Evolutionary conservation across 129 eudicot genomes (phyloP).

Genomic region (Glebionis coronaria): DNA sequence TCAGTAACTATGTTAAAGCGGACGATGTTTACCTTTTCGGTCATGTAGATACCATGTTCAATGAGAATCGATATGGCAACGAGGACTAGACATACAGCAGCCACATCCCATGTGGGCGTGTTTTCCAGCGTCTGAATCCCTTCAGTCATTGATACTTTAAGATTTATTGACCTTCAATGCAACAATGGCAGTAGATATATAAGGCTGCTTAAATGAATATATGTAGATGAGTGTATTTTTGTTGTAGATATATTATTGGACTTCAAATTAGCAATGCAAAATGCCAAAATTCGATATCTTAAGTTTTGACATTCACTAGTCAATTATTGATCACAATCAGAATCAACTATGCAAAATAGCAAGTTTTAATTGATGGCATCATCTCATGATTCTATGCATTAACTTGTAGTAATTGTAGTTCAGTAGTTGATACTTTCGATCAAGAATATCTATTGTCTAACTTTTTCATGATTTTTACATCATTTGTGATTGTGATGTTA

Average conservation of each 20-base stretch:
- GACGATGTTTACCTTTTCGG: conserved; percentile 38
- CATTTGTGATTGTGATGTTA: not conserved
- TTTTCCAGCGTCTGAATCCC: conserved; percentile 47
- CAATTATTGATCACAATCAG: conserved; percentile 10
- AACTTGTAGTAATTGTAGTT: conserved; percentile 24
- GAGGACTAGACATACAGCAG: conserved; percentile 53
- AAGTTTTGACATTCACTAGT: conserved; percentile 1
- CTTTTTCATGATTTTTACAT: conserved; percentile 10
- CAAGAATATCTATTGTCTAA: not conserved
- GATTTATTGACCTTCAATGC: conserved; percentile 7
- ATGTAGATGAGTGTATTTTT: conserved; percentile 14
- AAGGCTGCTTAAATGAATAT: not conserved
- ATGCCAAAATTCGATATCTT: conserved; percentile 14
- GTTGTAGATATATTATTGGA: not conserved
- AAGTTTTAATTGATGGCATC: conserved; percentile 13
- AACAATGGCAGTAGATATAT: conserved; percentile 5
- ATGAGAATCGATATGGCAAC: conserved; percentile 45
- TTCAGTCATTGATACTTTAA: conserved; percentile 20
- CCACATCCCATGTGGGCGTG: conserved; percentile 72
- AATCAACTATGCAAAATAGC: conserved; percentile 2
- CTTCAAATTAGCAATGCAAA: not conserved
- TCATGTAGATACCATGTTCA: conserved; percentile 40
- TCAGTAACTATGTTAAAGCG: not conserved
- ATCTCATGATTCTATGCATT: conserved; percentile 18
- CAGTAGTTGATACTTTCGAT: conserved; percentile 24